A percentile compares a stretch with the other conserved stretches of the same genome.
Conservation (phyloP, 129 eudicot genomes). For the Chrysanthemum lavandulifolium region DNA sequence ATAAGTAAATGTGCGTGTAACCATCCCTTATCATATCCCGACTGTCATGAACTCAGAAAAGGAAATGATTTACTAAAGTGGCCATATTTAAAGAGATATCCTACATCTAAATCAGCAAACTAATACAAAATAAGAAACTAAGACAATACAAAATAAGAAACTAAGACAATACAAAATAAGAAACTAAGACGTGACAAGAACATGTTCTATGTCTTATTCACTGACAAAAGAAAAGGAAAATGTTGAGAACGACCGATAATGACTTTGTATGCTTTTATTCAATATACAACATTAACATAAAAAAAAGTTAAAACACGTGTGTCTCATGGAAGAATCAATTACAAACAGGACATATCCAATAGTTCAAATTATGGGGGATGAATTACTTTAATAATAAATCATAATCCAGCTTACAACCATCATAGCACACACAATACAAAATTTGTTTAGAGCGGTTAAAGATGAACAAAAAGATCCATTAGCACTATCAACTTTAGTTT, state of each 20-base stretch:
- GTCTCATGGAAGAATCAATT: not conserved
- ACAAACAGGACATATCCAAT: constrained; percentile 9
- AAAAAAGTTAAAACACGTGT: not conserved
- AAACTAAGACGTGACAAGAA: constrained; percentile 12
- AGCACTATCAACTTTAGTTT: not conserved
- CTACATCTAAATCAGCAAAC: constrained; percentile 12
- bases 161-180: no score
- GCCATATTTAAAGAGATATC: constrained; percentile 10
- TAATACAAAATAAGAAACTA: constrained; percentile 13
- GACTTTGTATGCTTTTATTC: constrained; percentile 11
- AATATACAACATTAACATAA: not conserved
- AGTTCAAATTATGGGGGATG: not conserved
- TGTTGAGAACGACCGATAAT: constrained; percentile 10
- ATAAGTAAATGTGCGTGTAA: constrained; percentile 19
- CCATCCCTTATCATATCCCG: constrained; percentile 6
- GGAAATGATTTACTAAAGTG: constrained; percentile 22
- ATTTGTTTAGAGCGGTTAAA: constrained; percentile 7
- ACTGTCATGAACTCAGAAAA: constrained; percentile 1
- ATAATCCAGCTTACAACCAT: no score
- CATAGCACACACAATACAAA: no score
- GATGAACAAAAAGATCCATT: not conserved
- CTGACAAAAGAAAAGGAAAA: constrained; percentile 4
- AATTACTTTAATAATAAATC: constrained; percentile 10
- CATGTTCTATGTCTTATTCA: constrained; percentile 22
- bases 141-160: not conserved